Evolutionary conservation across 495 filamentous ascomycete species (phyloP), one percentile per base, ranked within the genome.

Genomic region (Lasiosphaeris hirsuta): DNA sequence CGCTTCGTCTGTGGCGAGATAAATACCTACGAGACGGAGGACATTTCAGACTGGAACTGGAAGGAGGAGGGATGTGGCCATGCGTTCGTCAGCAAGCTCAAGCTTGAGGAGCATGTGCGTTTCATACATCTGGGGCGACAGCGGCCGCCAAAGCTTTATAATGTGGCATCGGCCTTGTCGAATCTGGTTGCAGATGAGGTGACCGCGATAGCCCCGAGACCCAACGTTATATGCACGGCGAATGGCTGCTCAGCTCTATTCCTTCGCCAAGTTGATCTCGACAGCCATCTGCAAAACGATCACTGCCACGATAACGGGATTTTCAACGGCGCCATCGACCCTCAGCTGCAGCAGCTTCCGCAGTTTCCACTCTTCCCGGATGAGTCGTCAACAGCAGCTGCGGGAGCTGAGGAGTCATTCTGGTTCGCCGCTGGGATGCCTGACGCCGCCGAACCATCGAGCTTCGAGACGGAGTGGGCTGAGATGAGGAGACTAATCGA

Each of bases 101-200:
- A 80, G 47, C 76, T 96, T 0, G 88, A 92, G 71, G 87, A 90
- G 45, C 92, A 96, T 60, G 78, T 95, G 39, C 85, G 89, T 17
- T 89, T 82, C 9, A 72, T 85, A 0, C 92, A 96, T 68, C 65
- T 94, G 37, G 84, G 84, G 4, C 74, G 84, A 36, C 68, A 74
- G 18, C 69, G 77, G 41, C 75, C 74, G 19, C 73, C 73, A 34
- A 59, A 65, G 43, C 57, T 63, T 18, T 72, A 73, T 30, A 10
- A 73, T 65, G 47, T 72, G 69, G 46, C 69, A 53, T 56, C 59
- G 18, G 49, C 56, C 10, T 17, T 41, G 3, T 36, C 49, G 4
- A 41, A 49, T 43, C 42, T 54, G 52, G 23, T 56, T 18, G 45
- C 47, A 8, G 52, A 61, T 42, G 50, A 75, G 54, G 66, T 73